Conservation (phyloP, 306 rosid species). For the Prunus mume region DNA sequence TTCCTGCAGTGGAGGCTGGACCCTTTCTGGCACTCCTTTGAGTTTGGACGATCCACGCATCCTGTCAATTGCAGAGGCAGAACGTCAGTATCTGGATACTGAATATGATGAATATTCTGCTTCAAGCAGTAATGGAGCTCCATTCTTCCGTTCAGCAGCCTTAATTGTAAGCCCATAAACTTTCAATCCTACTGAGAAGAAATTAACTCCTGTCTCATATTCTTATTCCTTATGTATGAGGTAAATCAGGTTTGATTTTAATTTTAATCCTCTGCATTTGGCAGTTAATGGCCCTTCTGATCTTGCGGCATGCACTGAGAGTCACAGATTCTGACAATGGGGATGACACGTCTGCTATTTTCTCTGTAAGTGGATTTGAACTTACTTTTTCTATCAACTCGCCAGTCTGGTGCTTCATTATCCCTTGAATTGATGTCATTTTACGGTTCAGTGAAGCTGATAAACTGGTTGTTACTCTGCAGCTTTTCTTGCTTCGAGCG, state of each 20-base stretch:
- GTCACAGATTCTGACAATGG: slow-evolving; percentile 59
- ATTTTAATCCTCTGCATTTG: slow-evolving; percentile 19
- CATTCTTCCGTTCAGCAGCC: slow-evolving; percentile 95
- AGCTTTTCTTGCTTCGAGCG: slow-evolving; percentile 79
- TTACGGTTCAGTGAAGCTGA: slow-evolving; percentile 11
- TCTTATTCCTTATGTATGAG: not conserved
- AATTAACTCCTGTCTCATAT: not conserved
- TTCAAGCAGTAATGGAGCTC: slow-evolving; percentile 86
- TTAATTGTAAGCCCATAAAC: slow-evolving; percentile 63
- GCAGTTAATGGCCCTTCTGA: slow-evolving; percentile 90
- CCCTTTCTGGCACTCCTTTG: slow-evolving; percentile 94
- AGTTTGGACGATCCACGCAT: slow-evolving; percentile 93
- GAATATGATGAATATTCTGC: slow-evolving; percentile 94
- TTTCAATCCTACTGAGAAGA: not conserved
- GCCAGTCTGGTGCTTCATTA: not conserved
- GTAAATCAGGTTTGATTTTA: slow-evolving; percentile 3
- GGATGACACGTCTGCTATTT: slow-evolving; percentile 68
- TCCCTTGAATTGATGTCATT: not conserved
- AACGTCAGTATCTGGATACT: slow-evolving; percentile 78
- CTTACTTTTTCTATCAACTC: not conserved
- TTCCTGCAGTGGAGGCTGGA: slow-evolving; percentile 87
- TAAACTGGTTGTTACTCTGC: slow-evolving; percentile 19
- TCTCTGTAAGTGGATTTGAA: slow-evolving; percentile 56
- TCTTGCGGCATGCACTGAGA: slow-evolving; percentile 80
- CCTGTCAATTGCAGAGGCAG: slow-evolving; percentile 96